These are phyloP conservation scores for Petunia axillaris DNA, from an alignment of 257 asterid genomes.

Conservation along the genomic window DNA sequence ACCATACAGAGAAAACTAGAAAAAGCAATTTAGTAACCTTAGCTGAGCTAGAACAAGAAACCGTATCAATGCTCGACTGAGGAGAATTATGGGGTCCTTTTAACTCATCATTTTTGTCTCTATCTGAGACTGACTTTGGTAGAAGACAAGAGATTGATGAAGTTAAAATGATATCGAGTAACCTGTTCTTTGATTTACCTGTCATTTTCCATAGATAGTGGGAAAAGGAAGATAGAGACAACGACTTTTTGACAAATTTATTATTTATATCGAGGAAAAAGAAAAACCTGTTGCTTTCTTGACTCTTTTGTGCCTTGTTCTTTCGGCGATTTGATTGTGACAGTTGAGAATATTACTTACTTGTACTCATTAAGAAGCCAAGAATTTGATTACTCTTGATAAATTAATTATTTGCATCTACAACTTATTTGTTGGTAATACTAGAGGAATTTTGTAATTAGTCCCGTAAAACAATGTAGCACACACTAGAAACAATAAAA, in stretches of 20 bases:
- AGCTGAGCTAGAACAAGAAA: not conserved
- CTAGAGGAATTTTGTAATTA: too few species aligned
- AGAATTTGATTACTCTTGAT: not conserved
- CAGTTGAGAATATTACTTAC: not conserved
- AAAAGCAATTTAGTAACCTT: slow-evolving; percentile 7
- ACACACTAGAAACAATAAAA: too few species aligned
- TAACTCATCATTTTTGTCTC: not conserved
- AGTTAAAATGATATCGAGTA: not conserved
- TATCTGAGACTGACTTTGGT: not conserved
- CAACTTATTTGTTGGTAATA: too few species aligned
- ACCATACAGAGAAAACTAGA: not conserved
- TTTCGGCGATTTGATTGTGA: not conserved
- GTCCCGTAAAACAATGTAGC: too few species aligned
- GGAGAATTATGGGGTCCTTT: too few species aligned
- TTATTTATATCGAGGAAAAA: not conserved
- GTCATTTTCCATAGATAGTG: not conserved
- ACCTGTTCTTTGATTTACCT: not conserved
- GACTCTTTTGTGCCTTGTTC: not conserved
- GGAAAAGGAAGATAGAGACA: not conserved
- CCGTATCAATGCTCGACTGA: not conserved
- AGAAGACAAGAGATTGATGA: not conserved
- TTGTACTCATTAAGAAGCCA: not conserved
- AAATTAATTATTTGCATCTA: too few species aligned
- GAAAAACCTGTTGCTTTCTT: not conserved
- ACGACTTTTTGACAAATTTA: not conserved